These are phyloP conservation scores for Peronosclerospora sorghi DNA, from an alignment of 352 stramenopile genomes.

Conservation along the genomic window DNA sequence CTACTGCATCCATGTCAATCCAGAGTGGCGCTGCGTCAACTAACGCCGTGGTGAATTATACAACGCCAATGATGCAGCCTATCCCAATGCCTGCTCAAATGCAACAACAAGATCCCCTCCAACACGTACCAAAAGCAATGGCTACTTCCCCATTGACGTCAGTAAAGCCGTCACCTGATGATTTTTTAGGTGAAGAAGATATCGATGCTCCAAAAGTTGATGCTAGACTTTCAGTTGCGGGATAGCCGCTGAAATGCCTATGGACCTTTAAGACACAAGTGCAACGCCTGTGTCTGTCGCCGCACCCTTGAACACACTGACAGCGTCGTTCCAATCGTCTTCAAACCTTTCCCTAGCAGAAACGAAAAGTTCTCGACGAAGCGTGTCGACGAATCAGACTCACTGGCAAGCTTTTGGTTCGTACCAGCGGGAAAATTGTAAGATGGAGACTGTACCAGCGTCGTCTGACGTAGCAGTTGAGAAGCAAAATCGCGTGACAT, in stretches of 20 bases:
- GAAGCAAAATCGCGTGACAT: constrained; percentile 13
- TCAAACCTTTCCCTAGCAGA: constrained; percentile 1
- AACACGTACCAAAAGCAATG: constrained; percentile 6
- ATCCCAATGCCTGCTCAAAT: constrained; percentile 39
- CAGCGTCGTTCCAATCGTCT: constrained; percentile 1
- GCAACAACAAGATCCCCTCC: constrained; percentile 18
- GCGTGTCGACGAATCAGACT: constrained; percentile 2
- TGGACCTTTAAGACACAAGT: constrained; percentile 38
- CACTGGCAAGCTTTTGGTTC: constrained; percentile 7
- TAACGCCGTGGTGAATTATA: constrained; percentile 1
- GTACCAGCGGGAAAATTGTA: constrained; percentile 2
- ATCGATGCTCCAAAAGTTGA: constrained; percentile 22
- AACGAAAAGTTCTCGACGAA: constrained; percentile 6
- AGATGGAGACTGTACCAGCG: constrained; percentile 1
- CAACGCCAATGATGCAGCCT: constrained; percentile 22
- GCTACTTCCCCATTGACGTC: neutral
- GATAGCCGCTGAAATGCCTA: constrained; percentile 45
- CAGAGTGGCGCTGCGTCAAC: constrained; percentile 5
- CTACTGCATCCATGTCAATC: constrained; percentile 2
- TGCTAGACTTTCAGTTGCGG: constrained; percentile 13
- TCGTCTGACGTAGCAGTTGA: constrained; percentile 8
- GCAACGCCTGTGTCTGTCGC: constrained; percentile 10
- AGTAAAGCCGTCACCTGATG: constrained; percentile 37
- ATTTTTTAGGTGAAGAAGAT: constrained; percentile 42
- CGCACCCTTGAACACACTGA: constrained; percentile 15